Evolutionary conservation across 352 stramenopile species (phyloP), one percentile per base, ranked within the genome.

Genomic region (Phytopythium boreale): DNA sequence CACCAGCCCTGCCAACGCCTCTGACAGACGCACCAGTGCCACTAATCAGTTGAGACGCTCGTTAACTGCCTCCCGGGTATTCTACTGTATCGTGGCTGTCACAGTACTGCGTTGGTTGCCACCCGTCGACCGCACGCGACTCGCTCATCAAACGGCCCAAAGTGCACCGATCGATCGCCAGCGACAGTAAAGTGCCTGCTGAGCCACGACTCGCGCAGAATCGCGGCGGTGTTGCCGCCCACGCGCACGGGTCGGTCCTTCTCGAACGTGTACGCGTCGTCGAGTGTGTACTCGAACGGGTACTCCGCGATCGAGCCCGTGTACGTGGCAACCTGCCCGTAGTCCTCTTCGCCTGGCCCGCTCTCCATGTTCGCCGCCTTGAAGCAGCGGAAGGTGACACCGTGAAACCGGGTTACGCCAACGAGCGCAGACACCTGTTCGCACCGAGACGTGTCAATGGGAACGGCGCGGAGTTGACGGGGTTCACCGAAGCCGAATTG

Each of bases 281-380:
- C 88, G 26, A 97, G 75, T 20, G 72, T 63, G 72, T 87, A 97
- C 15, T 50, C 64, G 52, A 78, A 70, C n/a, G 79, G 72, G 58
- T 84, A 80, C 37, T 80, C 63, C 4, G 76, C 74, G 63, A 98
- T 91, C 12, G 88, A 97, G 9, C 93, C 92, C 63, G 95, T 87
- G 76, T 98, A 98, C 39, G 93, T 89, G 15, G 96, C 90, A 29
- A 90, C 86, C 62, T 98, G 86, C 34, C 90, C 92, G 72, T 97
- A 97, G 71, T 98, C 90, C 71, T 98, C 93, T 71, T 93, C 96
- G 61, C 84, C 70, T 10, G 51, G 43, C n/a, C 71, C 65, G 51
- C 61, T 71, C 64, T 91, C 80, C 11, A 89, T 63, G 59, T 75
- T 72, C 14, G 71, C 61, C 59, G 96, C 74, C 70, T 97, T 97